Percentiles rank a stretch among this genome's conserved stretches.
Conservation (phyloP, 371 early-diverging fungal genomes). For the Circinella minor region DNA sequence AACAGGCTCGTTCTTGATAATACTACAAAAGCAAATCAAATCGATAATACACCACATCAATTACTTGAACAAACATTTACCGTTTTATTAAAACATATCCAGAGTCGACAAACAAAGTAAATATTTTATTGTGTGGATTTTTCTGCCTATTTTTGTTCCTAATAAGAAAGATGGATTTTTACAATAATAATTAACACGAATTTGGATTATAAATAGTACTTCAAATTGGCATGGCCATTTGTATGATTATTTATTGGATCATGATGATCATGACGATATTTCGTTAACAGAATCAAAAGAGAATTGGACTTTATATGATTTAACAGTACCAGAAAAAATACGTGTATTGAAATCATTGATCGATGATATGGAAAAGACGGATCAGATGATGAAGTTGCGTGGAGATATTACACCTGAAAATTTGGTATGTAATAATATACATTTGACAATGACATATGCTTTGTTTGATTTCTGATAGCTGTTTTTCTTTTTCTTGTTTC, state of each 20-base stretch:
- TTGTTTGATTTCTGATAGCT: too few relatives aligned
- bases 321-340: not conserved
- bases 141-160: not conserved
- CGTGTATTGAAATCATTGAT: slow-evolving; percentile 8
- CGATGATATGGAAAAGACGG: not conserved
- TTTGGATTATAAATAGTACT: not conserved
- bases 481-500: not conserved
- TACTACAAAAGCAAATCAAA: not conserved
- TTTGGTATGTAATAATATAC: not conserved
- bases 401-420: not conserved
- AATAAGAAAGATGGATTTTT: too few relatives aligned
- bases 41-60: not conserved
- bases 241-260: not conserved
- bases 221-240: not conserved
- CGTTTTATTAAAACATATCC: not conserved
- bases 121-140: not conserved
- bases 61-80: not conserved
- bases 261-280: not conserved
- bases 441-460: too few relatives aligned
- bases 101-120: not conserved
- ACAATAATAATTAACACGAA: too few relatives aligned
- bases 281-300: not conserved
- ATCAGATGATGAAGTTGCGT: not conserved
- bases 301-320: slow-evolving; percentile 1
- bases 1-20: not conserved